A percentile compares a stretch with the other conserved stretches of the same genome.
phyloP scores from a whole-genome alignment of 306 rosid species.

The Pyrus communis region DNA sequence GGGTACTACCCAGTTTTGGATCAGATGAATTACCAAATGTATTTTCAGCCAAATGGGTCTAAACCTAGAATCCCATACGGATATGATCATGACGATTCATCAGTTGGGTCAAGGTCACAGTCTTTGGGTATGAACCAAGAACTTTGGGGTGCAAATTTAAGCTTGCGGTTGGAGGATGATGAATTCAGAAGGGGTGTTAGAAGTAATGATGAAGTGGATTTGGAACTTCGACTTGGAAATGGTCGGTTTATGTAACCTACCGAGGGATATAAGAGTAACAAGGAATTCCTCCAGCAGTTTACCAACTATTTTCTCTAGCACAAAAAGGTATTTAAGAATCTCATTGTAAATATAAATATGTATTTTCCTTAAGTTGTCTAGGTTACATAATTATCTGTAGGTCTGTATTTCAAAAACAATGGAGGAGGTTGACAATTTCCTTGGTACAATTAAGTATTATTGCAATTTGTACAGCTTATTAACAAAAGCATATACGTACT shows the following conservation, averaged over 20 bases:
- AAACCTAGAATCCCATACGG: slow-evolving; percentile 13
- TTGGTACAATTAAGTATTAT: background rate
- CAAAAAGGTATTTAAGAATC: background rate
- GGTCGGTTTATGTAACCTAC: background rate
- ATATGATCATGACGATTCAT: slow-evolving; percentile 16
- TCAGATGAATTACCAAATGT: slow-evolving; percentile 32
- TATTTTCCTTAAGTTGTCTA: background rate
- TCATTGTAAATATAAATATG: background rate
- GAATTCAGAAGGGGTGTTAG: slow-evolving; percentile 24
- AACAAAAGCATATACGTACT: background rate
- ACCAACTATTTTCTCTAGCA: background rate
- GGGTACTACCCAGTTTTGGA: slow-evolving; percentile 27
- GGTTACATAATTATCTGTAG: background rate
- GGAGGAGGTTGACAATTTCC: background rate
- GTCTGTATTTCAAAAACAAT: background rate
- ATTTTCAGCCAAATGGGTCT: slow-evolving; percentile 25
- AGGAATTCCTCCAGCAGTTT: background rate
- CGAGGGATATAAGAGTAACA: background rate
- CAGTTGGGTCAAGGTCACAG: slow-evolving; percentile 16
- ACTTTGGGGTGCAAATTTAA: slow-evolving; percentile 54
- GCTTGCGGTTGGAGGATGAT: slow-evolving; percentile 34
- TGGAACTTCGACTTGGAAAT: slow-evolving; percentile 88
- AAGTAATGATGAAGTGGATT: slow-evolving; percentile 55
- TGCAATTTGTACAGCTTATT: background rate
- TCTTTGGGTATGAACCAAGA: slow-evolving; percentile 37